Base-by-base conservation (phyloP, 192 early-diverging fungal genomes). In the Podochytrium sp. region DNA sequence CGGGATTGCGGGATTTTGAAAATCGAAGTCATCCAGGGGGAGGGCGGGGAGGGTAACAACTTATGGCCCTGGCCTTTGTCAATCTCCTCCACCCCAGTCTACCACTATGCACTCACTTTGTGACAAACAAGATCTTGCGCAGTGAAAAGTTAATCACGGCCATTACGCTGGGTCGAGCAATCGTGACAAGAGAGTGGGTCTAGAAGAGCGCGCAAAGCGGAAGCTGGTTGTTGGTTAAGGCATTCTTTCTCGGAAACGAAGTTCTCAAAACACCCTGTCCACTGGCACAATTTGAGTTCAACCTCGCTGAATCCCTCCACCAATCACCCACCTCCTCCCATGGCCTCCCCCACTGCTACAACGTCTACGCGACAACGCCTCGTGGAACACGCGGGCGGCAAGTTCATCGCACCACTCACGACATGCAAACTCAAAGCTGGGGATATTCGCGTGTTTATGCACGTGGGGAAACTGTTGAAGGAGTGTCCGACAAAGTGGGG, bases 21-120 rank as follows among this genome's bases (percentile, higher is more conserved):
- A n/a, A n/a, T n/a, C n/a, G n/a, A n/a, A n/a, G n/a, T n/a, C n/a
- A n/a, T n/a, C n/a, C n/a, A n/a, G n/a, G n/a, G n/a, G n/a, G n/a
- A n/a, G n/a, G n/a, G n/a, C n/a, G n/a, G n/a, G n/a, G n/a, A n/a
- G n/a, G n/a, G n/a, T n/a, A n/a, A n/a, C n/a, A n/a, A n/a, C n/a
- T n/a, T n/a, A n/a, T n/a, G n/a, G n/a, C n/a, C n/a, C n/a, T n/a
- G n/a, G n/a, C n/a, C n/a, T n/a, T n/a, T n/a, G n/a, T n/a, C n/a
- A n/a, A n/a, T n/a, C n/a, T n/a, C n/a, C n/a, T n/a, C n/a, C n/a
- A n/a, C n/a, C n/a, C n/a, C n/a, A n/a, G n/a, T n/a, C n/a, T n/a
- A n/a, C n/a, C n/a, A n/a, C n/a, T n/a, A n/a, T 87, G 83, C 39
- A 90, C 89, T 1, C 90, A 91, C 63, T 60, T 91, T 25, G 78